These are phyloP conservation scores for Solanum pennellii DNA, from an alignment of 257 asterid species.

Conservation along the genomic window DNA sequence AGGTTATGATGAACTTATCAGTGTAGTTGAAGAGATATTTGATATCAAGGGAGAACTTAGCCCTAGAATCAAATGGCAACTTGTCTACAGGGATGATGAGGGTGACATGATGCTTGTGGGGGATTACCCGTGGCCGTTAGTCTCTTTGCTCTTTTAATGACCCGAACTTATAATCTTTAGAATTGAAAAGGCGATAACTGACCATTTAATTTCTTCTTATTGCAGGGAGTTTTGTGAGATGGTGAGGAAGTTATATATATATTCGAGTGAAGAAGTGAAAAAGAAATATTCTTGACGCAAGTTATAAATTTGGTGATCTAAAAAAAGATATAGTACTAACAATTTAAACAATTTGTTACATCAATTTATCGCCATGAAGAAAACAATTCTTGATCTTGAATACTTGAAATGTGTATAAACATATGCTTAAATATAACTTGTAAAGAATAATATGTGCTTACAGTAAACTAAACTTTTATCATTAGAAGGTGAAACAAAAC, in stretches of 20 bases:
- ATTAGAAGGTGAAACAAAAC: not conserved
- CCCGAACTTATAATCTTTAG: not conserved
- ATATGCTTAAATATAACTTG: not conserved
- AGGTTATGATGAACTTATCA: slow-evolving; percentile 48
- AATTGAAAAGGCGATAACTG: not conserved
- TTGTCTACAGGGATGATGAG: slow-evolving; percentile 62
- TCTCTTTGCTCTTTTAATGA: not conserved
- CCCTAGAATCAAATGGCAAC: slow-evolving; percentile 48
- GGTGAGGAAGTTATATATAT: slow-evolving; percentile 58
- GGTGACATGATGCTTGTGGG: slow-evolving; percentile 87
- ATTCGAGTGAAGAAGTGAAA: slow-evolving; percentile 60
- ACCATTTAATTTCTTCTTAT: not conserved
- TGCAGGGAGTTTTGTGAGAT: slow-evolving; percentile 70
- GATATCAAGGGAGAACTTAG: slow-evolving; percentile 59
- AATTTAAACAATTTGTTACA: not conserved
- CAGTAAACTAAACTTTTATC: not conserved
- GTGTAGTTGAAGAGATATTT: slow-evolving; percentile 50
- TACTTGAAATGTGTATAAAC: not conserved
- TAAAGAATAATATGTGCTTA: not conserved
- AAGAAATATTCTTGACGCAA: slow-evolving; percentile 41
- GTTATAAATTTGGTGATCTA: not conserved
- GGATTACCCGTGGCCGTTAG: slow-evolving; percentile 75
- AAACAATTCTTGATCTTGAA: not conserved
- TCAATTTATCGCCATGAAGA: not conserved
- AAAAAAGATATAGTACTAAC: not conserved